These are phyloP conservation scores for Acer saccharum DNA, from an alignment of 345 rosid genomes.

Conservation along the genomic window DNA sequence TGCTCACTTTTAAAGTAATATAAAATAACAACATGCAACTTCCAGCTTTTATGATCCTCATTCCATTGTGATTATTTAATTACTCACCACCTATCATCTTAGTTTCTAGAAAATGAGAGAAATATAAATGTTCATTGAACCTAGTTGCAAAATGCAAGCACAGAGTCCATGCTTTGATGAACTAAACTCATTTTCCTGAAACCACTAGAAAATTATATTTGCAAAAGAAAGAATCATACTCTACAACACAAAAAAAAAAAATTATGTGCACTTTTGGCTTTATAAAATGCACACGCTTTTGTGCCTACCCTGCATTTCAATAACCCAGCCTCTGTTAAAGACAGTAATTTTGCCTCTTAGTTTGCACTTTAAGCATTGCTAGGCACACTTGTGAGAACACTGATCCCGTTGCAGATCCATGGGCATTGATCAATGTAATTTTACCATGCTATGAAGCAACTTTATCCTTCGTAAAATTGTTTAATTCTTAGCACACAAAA, in stretches of 20 bases:
- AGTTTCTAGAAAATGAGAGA: background rate
- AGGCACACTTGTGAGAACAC: background rate
- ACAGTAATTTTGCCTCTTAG: background rate
- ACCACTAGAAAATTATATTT: background rate
- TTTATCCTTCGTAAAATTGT: background rate
- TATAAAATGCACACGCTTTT: background rate
- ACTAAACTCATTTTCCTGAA: background rate
- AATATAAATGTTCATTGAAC: constrained; percentile 4
- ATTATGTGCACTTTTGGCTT: background rate
- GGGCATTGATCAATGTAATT: background rate
- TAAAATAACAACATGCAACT: background rate
- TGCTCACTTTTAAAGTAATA: background rate
- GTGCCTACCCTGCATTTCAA: background rate
- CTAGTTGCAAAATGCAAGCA: background rate
- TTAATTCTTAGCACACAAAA: constrained; percentile 4
- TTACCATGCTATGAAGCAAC: background rate
- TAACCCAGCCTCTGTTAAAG: background rate
- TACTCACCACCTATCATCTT: background rate
- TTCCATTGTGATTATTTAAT: background rate
- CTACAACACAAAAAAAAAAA: background rate
- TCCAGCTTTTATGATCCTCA: background rate
- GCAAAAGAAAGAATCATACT: background rate
- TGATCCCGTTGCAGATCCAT: background rate
- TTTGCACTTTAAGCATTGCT: background rate
- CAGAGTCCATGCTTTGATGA: background rate